Conservation (phyloP, 495 filamentous ascomycete species). For the Podospora comata region DNA sequence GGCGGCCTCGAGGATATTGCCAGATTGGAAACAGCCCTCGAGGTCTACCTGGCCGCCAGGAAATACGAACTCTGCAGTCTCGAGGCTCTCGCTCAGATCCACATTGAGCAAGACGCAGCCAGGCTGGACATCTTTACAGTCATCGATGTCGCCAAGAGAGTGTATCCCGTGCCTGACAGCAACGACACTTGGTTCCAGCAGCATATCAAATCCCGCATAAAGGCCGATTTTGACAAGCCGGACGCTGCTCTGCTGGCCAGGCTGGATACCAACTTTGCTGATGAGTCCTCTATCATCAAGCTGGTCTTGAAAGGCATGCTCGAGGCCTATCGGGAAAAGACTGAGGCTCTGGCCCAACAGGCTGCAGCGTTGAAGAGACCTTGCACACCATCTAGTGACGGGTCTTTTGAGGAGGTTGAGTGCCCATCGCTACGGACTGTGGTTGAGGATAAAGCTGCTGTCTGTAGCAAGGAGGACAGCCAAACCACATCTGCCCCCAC, state of each 20-base stretch:
- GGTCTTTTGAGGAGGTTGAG: not conserved
- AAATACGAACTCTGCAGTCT: slow-evolving; percentile 18
- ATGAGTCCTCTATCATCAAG: slow-evolving; percentile 14
- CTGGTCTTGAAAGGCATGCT: slow-evolving; percentile 15
- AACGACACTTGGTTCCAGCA: slow-evolving; percentile 25
- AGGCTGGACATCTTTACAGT: slow-evolving; percentile 20
- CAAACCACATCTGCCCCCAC: not conserved
- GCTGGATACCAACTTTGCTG: not conserved
- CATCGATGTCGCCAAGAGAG: slow-evolving; percentile 21
- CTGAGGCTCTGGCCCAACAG: not conserved
- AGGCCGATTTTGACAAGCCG: slow-evolving; percentile 17
- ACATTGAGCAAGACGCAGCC: slow-evolving; percentile 19
- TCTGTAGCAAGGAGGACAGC: not conserved
- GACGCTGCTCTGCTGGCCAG: not conserved
- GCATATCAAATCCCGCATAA: slow-evolving; percentile 22
- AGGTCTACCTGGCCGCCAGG: slow-evolving; percentile 19
- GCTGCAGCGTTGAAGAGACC: not conserved
- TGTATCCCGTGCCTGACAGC: slow-evolving; percentile 14
- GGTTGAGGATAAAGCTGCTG: not conserved
- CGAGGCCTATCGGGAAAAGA: slow-evolving; percentile 12
- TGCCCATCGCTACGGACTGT: not conserved
- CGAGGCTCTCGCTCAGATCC: slow-evolving; percentile 16
- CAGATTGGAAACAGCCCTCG: slow-evolving; percentile 16
- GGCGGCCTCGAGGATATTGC: not conserved
- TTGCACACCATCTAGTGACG: not conserved